Evolutionary conservation across 768 basidiomycete species (phyloP), one percentile per base, ranked within the genome.

Genomic region (Naematelia encephala): DNA sequence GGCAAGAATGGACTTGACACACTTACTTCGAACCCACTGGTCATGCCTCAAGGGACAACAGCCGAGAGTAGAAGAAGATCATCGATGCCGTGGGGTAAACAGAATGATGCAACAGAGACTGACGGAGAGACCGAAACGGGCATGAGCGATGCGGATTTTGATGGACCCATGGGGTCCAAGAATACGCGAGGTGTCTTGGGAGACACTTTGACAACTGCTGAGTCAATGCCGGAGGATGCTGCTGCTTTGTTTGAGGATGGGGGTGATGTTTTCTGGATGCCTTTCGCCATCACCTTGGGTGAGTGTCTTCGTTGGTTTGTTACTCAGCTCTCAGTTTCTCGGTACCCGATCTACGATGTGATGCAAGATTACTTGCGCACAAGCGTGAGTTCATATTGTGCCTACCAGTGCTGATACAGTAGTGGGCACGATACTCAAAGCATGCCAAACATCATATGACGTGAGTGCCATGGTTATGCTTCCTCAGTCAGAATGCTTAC

Each of bases 321-420:
- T n/a, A 25, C 21, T n/a, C 11, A 23, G 19, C 5, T n/a, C 5
- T n/a, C 90, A 69, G 91, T 92, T 26, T 94, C 92, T 49, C 86
- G 90, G 22, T 89, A 90, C 75, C 92, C 92, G 0, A 89, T 96
- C 64, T 96, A 93, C 78, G 91, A 93, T 72, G 82, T 94, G 56
- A 90, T 97, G 88, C 84, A 89, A 54, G 93, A 98, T 78, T 93
- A 90, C 71, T 84, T 98, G 45, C 91, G 91, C n/a, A 85, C 96
- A 46, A 68, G 62, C 46, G 67, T 66, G 51, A 62, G 67, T 63
- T 29, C 23, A 8, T 5, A 3, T 46, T 21, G 27, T 5, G 16
- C 13, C 19, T 22, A n/a, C 27, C 13, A 26, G 8, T 45, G 21
- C 46, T 30, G n/a, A 51, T 23, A 39, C 46, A 5, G 10, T 59